A percentile compares a stretch with the other conserved stretches of the same genome.
Conservation (phyloP, 2,329 filamentous ascomycete species). For the Westerdykella ornata region DNA sequence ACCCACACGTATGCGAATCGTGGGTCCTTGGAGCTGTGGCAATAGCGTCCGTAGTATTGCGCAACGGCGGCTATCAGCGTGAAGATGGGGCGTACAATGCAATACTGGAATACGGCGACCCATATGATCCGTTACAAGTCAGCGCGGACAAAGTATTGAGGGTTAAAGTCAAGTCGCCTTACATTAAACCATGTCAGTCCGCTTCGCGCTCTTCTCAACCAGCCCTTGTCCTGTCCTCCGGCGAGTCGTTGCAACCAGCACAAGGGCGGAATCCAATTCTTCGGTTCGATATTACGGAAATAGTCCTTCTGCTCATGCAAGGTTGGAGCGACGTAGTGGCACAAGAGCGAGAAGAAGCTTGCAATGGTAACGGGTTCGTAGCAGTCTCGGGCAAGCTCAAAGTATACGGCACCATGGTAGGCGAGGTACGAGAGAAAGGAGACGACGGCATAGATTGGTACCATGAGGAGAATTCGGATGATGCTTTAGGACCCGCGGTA, state of each 20-base stretch:
- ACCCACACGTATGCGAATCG: constrained; percentile 83
- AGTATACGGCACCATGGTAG: constrained; percentile 75
- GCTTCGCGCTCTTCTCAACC: constrained; percentile 67
- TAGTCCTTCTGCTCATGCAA: constrained; percentile 76
- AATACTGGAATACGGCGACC: constrained; percentile 80
- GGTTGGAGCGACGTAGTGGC: constrained; percentile 70
- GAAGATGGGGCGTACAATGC: constrained; percentile 71
- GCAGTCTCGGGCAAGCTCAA: constrained; percentile 71
- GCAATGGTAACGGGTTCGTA: constrained; percentile 87
- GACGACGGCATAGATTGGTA: constrained; percentile 71
- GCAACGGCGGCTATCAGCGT: constrained; percentile 70
- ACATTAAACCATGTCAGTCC: constrained; percentile 87
- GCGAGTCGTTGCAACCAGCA: constrained; percentile 64
- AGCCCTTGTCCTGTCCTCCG: constrained; percentile 58
- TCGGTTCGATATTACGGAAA: constrained; percentile 62
- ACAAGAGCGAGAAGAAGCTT: constrained; percentile 77
- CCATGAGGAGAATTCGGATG: constrained; percentile 83
- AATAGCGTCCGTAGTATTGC: constrained; percentile 64
- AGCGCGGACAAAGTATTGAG: constrained; percentile 8
- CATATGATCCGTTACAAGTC: constrained; percentile 56
- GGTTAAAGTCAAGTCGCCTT: constrained; percentile 14
- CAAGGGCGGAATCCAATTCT: constrained; percentile 69
- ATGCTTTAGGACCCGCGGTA: constrained; percentile 50
- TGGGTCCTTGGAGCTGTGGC: constrained; percentile 69
- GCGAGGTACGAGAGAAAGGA: constrained; percentile 67